Percentiles rank a stretch among this genome's conserved stretches.
Evolutionary conservation across 768 basidiomycete genomes (phyloP).

Genomic region (Psilocybe azurescens): DNA sequence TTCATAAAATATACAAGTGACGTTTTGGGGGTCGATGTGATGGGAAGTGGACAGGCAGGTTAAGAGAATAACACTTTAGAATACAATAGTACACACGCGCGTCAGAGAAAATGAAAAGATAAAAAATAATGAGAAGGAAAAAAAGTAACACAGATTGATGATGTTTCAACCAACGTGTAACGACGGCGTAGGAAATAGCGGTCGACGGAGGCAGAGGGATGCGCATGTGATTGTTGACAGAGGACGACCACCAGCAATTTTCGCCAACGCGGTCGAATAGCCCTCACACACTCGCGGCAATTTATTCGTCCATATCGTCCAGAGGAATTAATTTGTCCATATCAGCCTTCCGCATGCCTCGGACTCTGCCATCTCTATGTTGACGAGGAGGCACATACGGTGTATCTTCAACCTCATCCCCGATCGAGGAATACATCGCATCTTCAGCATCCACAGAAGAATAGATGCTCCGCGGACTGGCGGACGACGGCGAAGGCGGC

Average conservation of each 20-base stretch:
- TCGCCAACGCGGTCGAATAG: background rate
- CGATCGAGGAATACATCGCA: background rate
- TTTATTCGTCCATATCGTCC: constrained; percentile 9
- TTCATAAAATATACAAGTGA: background rate
- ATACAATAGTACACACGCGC: background rate
- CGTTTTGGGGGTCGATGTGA: background rate
- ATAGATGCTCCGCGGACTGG: constrained; percentile 6
- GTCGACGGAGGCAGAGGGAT: background rate
- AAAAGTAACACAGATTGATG: background rate
- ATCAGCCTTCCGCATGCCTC: constrained; percentile 7
- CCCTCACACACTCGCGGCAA: background rate
- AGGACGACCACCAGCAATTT: background rate
- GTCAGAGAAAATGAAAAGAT: background rate
- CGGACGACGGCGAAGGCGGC: constrained; percentile 6
- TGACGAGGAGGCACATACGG: constrained; percentile 1
- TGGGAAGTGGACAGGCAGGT: background rate
- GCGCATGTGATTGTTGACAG: background rate
- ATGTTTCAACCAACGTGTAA: background rate
- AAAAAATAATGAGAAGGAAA: constrained; percentile 5
- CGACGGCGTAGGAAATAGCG: background rate
- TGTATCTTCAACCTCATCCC: constrained; percentile 1
- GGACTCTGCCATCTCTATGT: background rate
- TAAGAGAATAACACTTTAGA: background rate
- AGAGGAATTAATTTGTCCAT: constrained; percentile 13
- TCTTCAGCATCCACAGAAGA: background rate